phyloP scores from a whole-genome alignment of 306 rosid species.

The Sicyos edulis region DNA sequence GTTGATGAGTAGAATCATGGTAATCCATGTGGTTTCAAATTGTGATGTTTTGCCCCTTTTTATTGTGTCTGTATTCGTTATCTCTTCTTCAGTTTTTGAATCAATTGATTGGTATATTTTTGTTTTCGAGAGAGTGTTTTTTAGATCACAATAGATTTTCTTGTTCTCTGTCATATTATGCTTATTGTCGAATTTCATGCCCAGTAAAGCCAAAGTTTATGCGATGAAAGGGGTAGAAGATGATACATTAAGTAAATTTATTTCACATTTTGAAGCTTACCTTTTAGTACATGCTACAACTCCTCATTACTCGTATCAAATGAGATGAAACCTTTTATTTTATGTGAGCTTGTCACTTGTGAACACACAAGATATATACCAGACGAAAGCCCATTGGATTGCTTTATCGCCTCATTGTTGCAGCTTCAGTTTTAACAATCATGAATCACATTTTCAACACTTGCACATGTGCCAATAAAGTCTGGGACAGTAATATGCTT shows the following conservation, averaged over 20 bases:
- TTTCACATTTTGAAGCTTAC: background rate
- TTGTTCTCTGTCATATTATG: background rate
- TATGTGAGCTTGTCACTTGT: background rate
- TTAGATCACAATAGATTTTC: background rate
- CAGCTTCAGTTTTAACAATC: no score
- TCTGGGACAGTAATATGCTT: no score
- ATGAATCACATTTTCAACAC: no score
- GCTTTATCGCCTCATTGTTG: no score
- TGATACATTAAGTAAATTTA: background rate
- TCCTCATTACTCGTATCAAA: background rate
- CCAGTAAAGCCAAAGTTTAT: background rate
- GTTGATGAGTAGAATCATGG: background rate
- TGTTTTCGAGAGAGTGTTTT: background rate
- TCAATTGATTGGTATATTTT: background rate
- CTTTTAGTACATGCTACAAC: background rate
- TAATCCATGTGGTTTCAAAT: background rate
- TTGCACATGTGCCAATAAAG: no score
- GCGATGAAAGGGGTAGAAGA: background rate
- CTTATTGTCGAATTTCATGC: background rate
- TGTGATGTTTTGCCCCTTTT: background rate
- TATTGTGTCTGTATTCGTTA: background rate
- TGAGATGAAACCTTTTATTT: background rate
- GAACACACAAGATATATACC: no score
- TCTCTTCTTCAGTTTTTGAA: background rate
- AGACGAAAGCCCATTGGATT: no score